Evolutionary conservation across 768 basidiomycete genomes (phyloP), one percentile per base, ranked within the genome.

Genomic region (Boletus subcaerulescens): DNA sequence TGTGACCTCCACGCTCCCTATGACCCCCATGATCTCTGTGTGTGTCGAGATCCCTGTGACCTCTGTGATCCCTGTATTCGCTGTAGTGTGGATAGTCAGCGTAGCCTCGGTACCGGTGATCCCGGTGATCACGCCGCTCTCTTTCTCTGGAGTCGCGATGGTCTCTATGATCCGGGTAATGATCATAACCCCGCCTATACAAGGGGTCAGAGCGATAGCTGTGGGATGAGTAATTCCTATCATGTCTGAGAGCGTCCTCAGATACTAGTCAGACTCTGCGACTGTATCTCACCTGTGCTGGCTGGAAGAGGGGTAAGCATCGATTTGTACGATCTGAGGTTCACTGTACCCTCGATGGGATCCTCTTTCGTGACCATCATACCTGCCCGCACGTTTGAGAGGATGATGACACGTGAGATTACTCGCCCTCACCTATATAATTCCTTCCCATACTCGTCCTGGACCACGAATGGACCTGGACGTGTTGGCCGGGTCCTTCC

Each of bases 361-460:
- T 10, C 60, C 66, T 48, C 60, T 63, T 44, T 63, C 60, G 15
- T 54, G 13, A n/a, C 50, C 54, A 35, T 71, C 67, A 49, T 71
- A 72, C 42, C 71, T 71, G 38, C 18, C 26, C 40, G 31, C 15
- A 38, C 11, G 29, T 14, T 41, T 62, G 31, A 65, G 46, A 49
- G 11, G 49, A 7, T 22, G 36, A 33, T 12, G 39, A 18, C 11
- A 9, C 14, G 4, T 10, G 35, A 44, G 43, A 51, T 2, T 15
- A 38, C 17, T 50, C 18, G n/a, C 10, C 2, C 53, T 57, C 49
- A 85, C 85, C 80, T 76, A 62, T 82, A 85, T 33, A 86, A 61
- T 52, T 84, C 82, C 42, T 72, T 76, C 14, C 85, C 85, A 53
- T 77, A 66, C 53, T 80, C 78, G 60, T 86, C 85, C 58, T 85